phyloP scores from a whole-genome alignment of 75 land plant genomes.

The Isoetes taiwanensis region DNA sequence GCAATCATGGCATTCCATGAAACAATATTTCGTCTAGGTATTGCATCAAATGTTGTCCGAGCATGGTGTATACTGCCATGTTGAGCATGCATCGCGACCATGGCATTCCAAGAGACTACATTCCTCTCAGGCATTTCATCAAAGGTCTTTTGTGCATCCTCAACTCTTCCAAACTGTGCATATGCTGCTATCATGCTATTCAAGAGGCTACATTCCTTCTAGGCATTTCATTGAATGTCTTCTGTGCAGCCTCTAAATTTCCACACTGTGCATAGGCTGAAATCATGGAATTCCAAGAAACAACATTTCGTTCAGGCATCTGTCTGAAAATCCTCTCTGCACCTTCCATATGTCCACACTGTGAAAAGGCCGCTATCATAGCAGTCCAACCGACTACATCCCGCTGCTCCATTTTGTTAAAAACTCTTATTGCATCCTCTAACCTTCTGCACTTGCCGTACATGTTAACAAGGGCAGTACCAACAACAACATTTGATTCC shows the following conservation, averaged over 20 bases:
- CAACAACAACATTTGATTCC: no score
- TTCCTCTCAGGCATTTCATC: constrained; percentile 10
- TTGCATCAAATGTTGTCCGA: constrained; percentile 22
- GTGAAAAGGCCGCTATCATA: no score
- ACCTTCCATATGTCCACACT: no score
- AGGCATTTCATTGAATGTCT: background rate
- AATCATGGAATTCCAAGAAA: background rate
- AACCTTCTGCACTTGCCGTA: no score
- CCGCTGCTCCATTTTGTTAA: no score
- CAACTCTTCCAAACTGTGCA: constrained; percentile 11
- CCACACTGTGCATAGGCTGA: background rate
- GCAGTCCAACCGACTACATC: no score
- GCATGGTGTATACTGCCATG: constrained; percentile 15
- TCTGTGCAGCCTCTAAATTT: background rate
- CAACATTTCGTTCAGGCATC: no score
- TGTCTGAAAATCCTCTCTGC: no score
- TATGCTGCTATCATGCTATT: constrained; percentile 25
- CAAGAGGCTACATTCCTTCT: no score
- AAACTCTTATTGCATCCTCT: no score
- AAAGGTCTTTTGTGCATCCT: constrained; percentile 16
- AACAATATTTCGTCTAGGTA: constrained; percentile 28
- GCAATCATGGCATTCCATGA: constrained; percentile 40
- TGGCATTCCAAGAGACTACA: constrained; percentile 28
- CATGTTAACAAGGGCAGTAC: no score
- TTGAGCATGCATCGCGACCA: constrained; percentile 25